Conservation (phyloP, 106 monocot species). For the Allium cepa region DNA sequence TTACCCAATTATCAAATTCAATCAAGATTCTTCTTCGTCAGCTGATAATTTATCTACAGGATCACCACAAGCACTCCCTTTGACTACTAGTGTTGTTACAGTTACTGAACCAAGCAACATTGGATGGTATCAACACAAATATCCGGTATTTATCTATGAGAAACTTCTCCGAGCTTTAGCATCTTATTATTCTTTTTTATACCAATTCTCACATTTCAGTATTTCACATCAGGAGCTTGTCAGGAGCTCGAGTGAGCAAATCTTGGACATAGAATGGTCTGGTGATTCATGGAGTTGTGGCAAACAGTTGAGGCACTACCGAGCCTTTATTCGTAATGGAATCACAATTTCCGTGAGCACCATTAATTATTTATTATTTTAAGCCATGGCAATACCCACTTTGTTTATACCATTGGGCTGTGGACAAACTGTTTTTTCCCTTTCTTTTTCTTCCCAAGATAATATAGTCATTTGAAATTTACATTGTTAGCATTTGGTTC, state of each 20-base stretch:
- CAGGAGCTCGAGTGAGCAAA: conserved; percentile 21
- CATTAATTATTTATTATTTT: not conserved
- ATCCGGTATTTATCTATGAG: conserved; percentile 28
- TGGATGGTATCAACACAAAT: conserved; percentile 19
- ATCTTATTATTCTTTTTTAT: not conserved
- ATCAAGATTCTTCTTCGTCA: not conserved
- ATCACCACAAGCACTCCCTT: conserved; percentile 9
- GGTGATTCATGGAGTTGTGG: conserved; percentile 69
- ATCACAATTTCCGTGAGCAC: conserved; percentile 54
- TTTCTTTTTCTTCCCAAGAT: not conserved
- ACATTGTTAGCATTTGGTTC: too few species aligned
- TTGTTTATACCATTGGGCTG: too few species aligned
- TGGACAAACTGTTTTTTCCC: too few species aligned
- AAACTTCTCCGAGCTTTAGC: not conserved
- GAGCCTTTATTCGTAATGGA: conserved; percentile 70
- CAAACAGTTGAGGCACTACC: conserved; percentile 78
- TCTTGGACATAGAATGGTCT: conserved; percentile 66
- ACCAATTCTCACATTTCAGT: not conserved
- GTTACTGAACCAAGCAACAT: conserved; percentile 31
- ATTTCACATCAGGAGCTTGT: conserved; percentile 34
- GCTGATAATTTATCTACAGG: conserved; percentile 13
- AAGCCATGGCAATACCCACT: too few species aligned
- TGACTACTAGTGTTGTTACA: conserved; percentile 8
- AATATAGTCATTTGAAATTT: too few species aligned
- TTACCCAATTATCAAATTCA: too few species aligned